phyloP scores from a whole-genome alignment of 2,329 filamentous ascomycete genomes.

The Diaporthe sp. region DNA sequence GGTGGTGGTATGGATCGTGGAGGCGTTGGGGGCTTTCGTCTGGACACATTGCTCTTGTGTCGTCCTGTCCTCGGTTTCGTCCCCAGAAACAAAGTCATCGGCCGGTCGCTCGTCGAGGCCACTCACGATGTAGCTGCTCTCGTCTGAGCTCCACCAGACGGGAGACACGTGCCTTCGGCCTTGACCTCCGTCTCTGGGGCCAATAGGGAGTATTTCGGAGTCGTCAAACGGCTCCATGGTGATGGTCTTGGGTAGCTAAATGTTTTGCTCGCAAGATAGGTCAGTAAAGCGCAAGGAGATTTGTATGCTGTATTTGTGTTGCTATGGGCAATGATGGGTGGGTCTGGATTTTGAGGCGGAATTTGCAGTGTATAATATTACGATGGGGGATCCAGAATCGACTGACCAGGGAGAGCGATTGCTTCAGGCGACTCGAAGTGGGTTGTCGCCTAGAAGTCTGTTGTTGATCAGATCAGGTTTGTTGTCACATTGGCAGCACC shows the following conservation, averaged over 20 bases:
- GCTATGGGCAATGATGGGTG: too few relatives aligned
- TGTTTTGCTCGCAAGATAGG: background rate
- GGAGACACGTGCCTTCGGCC: background rate
- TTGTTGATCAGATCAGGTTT: background rate
- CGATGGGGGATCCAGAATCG: background rate
- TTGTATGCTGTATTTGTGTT: background rate
- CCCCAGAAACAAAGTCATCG: background rate
- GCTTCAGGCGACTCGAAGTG: background rate
- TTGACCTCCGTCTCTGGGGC: background rate
- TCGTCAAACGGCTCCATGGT: background rate
- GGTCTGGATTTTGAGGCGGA: too few relatives aligned
- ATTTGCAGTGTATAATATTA: background rate
- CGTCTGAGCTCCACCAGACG: background rate
- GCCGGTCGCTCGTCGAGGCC: background rate
- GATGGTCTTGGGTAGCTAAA: background rate
- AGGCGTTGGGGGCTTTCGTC: background rate
- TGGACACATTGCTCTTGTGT: background rate
- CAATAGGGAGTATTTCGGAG: too few relatives aligned
- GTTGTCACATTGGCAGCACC: background rate
- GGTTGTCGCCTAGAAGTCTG: too few relatives aligned
- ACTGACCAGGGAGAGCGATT: background rate
- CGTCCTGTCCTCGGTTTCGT: background rate
- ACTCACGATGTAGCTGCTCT: background rate
- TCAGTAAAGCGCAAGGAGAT: background rate
- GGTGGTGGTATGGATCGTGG: background rate